Percentiles rank a stretch among this genome's conserved stretches.
Conservation (phyloP, 768 basidiomycete species). For the Calocybe cyanea region DNA sequence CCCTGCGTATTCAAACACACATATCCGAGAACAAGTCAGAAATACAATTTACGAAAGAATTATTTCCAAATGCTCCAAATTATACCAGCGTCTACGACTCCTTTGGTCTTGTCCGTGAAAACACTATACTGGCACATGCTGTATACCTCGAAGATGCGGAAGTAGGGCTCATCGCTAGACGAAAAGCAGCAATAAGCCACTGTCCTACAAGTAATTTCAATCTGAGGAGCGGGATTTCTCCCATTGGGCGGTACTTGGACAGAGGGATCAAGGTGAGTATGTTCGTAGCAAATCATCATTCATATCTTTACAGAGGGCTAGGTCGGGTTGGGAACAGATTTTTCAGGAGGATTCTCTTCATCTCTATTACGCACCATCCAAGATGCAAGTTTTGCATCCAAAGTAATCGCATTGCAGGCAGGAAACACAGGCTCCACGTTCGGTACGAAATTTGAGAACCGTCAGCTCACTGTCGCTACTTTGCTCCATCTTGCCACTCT, state of each 20-base stretch:
- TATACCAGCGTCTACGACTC: constrained; percentile 85
- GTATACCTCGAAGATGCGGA: constrained; percentile 76
- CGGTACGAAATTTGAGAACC: constrained; percentile 38
- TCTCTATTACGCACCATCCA: constrained; percentile 77
- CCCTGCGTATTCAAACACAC: constrained; percentile 86
- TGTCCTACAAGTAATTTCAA: constrained; percentile 96
- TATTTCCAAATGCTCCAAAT: constrained; percentile 61
- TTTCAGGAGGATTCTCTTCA: constrained; percentile 80
- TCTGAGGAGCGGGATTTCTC: constrained; percentile 79
- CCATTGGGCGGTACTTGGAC: constrained; percentile 77
- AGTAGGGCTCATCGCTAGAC: constrained; percentile 61
- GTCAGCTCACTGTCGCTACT: constrained; percentile 69
- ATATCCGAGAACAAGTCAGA: constrained; percentile 83
- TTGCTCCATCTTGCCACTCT: constrained; percentile 88
- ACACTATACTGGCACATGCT: constrained; percentile 88
- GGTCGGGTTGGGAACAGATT: constrained; percentile 95
- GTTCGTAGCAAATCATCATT: no score
- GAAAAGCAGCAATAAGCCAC: constrained; percentile 78
- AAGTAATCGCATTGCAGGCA: constrained; percentile 57
- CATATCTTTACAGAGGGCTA: constrained; percentile 21
- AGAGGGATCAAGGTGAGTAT: constrained; percentile 75
- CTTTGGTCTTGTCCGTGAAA: constrained; percentile 67
- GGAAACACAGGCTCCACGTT: background rate
- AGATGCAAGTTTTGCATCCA: constrained; percentile 77
- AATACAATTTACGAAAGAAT: constrained; percentile 54